Percentiles rank a stretch among this genome's conserved stretches.
Evolutionary conservation across 176 grass and related monocot genomes (phyloP).

Genomic region (Avena sativa): DNA sequence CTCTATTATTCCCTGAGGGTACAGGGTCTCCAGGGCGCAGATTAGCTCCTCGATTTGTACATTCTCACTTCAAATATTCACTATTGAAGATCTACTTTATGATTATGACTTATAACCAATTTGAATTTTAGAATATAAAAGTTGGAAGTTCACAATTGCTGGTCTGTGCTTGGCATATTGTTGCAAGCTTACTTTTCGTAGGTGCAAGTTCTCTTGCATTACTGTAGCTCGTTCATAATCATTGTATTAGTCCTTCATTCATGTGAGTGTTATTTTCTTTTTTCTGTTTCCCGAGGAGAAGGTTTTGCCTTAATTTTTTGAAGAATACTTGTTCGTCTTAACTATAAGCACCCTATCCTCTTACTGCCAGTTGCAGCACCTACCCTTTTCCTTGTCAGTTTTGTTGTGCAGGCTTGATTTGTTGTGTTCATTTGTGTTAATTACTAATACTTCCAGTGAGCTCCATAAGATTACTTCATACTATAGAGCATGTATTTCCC

Average conservation of each 20-base stretch:
- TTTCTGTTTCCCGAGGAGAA: background rate
- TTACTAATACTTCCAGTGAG: background rate
- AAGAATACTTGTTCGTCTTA: background rate
- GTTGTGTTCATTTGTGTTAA: background rate
- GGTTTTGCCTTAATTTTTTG: background rate
- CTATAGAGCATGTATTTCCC: background rate
- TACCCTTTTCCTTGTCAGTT: background rate
- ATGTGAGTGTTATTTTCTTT: background rate
- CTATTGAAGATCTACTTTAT: constrained; percentile 20
- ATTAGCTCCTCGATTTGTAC: background rate
- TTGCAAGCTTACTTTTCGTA: background rate
- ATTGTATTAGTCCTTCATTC: background rate
- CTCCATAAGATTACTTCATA: background rate
- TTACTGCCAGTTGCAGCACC: background rate
- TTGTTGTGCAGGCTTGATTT: background rate
- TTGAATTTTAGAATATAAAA: background rate
- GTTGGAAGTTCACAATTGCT: too few species aligned
- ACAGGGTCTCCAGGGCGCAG: background rate
- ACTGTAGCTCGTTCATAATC: background rate
- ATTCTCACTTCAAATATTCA: background rate
- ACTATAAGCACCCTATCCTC: background rate
- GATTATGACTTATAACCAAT: background rate
- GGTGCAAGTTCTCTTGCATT: background rate
- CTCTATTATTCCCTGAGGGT: background rate
- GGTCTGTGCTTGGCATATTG: background rate